These are phyloP conservation scores for Solanum raphanifolium DNA, from an alignment of 257 asterid species.

Conservation along the genomic window DNA sequence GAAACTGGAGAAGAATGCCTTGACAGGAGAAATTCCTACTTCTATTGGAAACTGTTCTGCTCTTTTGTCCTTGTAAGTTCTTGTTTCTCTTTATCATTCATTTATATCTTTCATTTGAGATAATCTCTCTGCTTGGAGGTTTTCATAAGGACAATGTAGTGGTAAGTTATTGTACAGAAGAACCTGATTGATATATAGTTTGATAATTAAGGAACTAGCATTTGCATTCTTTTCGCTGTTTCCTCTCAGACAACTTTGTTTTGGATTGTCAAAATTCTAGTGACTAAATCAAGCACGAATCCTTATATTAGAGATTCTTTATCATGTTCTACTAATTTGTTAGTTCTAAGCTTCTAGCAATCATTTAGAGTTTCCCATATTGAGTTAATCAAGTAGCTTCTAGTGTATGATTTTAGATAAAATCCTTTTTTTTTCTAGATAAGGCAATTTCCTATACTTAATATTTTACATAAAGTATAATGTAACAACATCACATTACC, in stretches of 20 bases:
- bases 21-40: constrained; percentile 50
- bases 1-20: constrained; percentile 41
- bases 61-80: constrained; percentile 56
- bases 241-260: background rate
- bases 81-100: constrained; percentile 1
- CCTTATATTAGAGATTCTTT: background rate
- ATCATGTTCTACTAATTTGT: background rate
- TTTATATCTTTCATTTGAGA: background rate
- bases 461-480: background rate
- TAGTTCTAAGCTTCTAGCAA: background rate
- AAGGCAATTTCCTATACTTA: background rate
- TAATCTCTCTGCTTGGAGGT: background rate
- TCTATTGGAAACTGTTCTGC: constrained; percentile 54
- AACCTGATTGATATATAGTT: background rate
- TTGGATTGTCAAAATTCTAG: background rate
- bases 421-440: background rate
- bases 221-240: background rate
- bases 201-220: background rate
- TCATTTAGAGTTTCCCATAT: background rate
- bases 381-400: background rate
- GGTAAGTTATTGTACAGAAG: background rate
- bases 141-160: background rate
- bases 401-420: background rate
- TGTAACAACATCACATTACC: background rate
- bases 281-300: background rate